Base-by-base conservation (phyloP, 805 yeast species). In the Monosporozyma solicola region DNA sequence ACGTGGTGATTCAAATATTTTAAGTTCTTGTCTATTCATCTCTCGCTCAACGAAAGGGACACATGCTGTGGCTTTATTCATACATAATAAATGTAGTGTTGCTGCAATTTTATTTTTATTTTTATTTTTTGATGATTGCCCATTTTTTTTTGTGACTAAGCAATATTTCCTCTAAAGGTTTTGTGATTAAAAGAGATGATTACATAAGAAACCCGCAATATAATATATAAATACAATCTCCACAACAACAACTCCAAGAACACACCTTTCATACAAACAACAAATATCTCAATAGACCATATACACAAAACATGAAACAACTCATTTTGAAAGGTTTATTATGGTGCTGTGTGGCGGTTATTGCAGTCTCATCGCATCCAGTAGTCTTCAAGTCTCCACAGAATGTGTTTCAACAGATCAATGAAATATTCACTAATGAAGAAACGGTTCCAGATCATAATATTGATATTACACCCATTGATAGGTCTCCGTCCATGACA, bases 391-490 rank as follows among this genome's bases (percentile, higher is more conserved):
- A 20, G 8, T n/a, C 13, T 20, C 25, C 20, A 9, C 15, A 16
- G 5, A 41, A 22, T 20, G 22, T 41, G 7, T 41, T n/a, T 13
- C 25, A 41, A n/a, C 4, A 20, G 9, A 41, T 41, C 29, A 41
- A 16, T 11, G 25, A 41, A 41, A 22, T 41, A 7, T 41, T 41
- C 10, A 41, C 22, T 8, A 10, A 22, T 5, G 27, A 13, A 16
- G 9, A 22, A 41, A 22, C 15, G 11, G 37, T 8, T 7, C 58
- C 54, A 29, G 45, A 37, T 8, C 71, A 64, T 32, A 72, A 74
- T 48, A 74, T 74, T n/a, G 76, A 72, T 45, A 64, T 74, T 20
- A 61, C 62, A 29, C 74, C 72, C 0, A 54, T 74, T n/a, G 59
- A 57, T 31, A 61, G 77, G 49, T 54, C 59, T 13, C 76, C 77